These are phyloP conservation scores for Claviceps lovelessii DNA, from an alignment of 2,329 filamentous ascomycete species.

Conservation along the genomic window DNA sequence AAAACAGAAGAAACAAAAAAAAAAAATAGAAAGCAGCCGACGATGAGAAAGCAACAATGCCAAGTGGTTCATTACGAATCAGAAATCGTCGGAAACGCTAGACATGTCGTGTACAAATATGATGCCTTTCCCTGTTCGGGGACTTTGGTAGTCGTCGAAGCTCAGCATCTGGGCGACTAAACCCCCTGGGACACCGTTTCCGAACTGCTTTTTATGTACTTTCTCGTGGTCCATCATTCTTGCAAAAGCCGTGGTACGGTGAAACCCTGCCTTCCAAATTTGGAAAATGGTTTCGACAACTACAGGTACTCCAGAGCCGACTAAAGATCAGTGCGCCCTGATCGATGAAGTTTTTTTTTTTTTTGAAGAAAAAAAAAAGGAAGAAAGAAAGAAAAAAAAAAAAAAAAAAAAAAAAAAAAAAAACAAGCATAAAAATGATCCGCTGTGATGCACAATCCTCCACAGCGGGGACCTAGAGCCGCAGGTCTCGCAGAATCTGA, in stretches of 20 bases:
- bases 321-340: background rate
- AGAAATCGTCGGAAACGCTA: slow-evolving; percentile 4
- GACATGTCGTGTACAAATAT: slow-evolving; percentile 11
- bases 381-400: background rate
- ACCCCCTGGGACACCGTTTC: no score
- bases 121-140: slow-evolving; percentile 1
- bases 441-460: background rate
- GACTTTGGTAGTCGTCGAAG: background rate
- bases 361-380: no score
- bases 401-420: background rate
- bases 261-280: no score
- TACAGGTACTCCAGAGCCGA: no score
- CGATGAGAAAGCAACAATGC: background rate
- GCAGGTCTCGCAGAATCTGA: slow-evolving; percentile 76
- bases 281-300: no score
- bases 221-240: background rate
- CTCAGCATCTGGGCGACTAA: no score
- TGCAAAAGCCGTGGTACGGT: background rate
- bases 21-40: background rate
- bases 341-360: background rate
- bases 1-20: background rate
- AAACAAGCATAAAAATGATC: background rate
- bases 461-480: slow-evolving; percentile 41
- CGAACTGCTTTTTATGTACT: no score
- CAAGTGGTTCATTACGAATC: background rate